Evolutionary conservation across 306 rosid species (phyloP), one percentile per base, ranked within the genome.

Genomic region (Rosa lucieae): DNA sequence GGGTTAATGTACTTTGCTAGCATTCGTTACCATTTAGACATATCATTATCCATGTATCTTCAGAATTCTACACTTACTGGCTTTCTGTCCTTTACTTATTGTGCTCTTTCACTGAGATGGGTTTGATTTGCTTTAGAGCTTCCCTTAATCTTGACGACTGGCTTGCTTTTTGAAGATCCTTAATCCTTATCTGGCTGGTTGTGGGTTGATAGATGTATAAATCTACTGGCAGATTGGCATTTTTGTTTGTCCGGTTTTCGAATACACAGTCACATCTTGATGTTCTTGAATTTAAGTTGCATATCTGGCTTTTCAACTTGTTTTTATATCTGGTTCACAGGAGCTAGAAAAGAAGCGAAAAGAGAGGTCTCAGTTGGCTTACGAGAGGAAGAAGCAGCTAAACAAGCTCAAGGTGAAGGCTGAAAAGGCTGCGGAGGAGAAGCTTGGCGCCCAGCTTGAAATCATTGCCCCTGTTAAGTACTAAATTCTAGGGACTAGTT

Each of bases 261-360:
- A 32, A 32, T 32, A 32, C 37, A 32, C 37, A 32, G 37, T 32
- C 37, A 32, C 37, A 32, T 32, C 37, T 2, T 32, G 37, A 32
- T 32, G 37, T 2, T 32, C 37, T 32, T 32, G 37, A 32, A 32
- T 32, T 32, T 32, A 32, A 32, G 3, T 32, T 32, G 37, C 37
- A 32, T 32, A 32, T 32, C 37, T 32, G 37, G 37, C 37, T 32
- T 32, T 32, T 32, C 37, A 32, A 32, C 37, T 32, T 59, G 12
- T 46, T 46, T 46, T 1, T 46, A 10, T 61, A 51, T 3, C 15
- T 40, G 14, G 53, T 47, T 72, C 32, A 44, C 89, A 88, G 91
- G 91, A 89, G 48, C 82, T 90, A 18, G 95, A 90, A 63, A 81
- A 85, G 80, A 90, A 90, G 95, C 84, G 95, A 47, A 90, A 90